These are phyloP conservation scores for Elongisporangium anandrum DNA, from an alignment of 352 stramenopile species.

Conservation along the genomic window DNA sequence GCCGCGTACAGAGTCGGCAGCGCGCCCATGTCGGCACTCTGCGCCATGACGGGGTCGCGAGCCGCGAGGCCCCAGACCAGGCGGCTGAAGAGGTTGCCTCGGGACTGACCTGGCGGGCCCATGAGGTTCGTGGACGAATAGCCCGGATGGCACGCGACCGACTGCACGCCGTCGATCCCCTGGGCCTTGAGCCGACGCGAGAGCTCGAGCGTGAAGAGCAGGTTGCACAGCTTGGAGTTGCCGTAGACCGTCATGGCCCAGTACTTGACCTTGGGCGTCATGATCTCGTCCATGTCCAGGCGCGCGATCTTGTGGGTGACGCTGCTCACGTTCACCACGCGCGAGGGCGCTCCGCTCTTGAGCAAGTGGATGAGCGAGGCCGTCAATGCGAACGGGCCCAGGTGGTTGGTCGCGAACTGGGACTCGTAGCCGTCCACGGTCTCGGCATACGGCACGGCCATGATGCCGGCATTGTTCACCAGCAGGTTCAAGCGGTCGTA, in stretches of 20 bases:
- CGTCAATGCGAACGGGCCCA: constrained; percentile 69
- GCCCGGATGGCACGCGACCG: constrained; percentile 28
- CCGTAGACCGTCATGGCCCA: constrained; percentile 50
- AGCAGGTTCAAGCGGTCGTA: constrained; percentile 52
- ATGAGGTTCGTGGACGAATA: not conserved
- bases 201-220: constrained; percentile 90
- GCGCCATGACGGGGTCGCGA: not conserved
- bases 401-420: constrained; percentile 72
- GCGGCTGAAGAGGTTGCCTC: not conserved
- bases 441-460: constrained; percentile 24
- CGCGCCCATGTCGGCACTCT: constrained; percentile 30
- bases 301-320: constrained; percentile 32
- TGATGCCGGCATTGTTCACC: constrained; percentile 75
- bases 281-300: constrained; percentile 26
- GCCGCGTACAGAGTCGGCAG: constrained; percentile 58
- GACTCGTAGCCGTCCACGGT: constrained; percentile 39
- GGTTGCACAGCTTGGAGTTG: constrained; percentile 89
- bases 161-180: constrained; percentile 16
- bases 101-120: not conserved
- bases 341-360: constrained; percentile 22
- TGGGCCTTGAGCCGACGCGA: constrained; percentile 29
- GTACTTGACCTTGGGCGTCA: constrained; percentile 19
- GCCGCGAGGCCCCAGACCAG: not conserved
- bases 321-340: constrained; percentile 53
- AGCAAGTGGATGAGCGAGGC: constrained; percentile 37